Percentiles rank a stretch among this genome's conserved stretches.
These are phyloP conservation scores for Neoboletus subvelutipes DNA, from an alignment of 768 basidiomycete species.

Conservation along the genomic window DNA sequence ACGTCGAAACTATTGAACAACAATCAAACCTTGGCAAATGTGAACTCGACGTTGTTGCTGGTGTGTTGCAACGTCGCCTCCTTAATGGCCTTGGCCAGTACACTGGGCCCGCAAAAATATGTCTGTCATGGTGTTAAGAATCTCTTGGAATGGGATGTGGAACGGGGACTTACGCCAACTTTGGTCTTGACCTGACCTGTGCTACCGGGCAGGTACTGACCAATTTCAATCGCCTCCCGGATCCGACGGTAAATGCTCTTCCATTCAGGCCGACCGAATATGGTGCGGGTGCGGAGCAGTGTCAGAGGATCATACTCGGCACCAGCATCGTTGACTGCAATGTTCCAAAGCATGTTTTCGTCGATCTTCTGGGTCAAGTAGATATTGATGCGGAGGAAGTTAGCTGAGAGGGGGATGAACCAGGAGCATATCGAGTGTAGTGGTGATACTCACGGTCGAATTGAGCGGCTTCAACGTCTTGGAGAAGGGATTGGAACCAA, in stretches of 20 bases:
- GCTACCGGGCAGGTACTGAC: slow-evolving; percentile 77
- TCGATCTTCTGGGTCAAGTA: slow-evolving; percentile 86
- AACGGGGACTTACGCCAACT: slow-evolving; percentile 62
- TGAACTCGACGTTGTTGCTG: slow-evolving; percentile 61
- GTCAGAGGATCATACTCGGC: slow-evolving; percentile 89
- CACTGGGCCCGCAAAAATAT: slow-evolving; percentile 85
- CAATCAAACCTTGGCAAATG: slow-evolving; percentile 74
- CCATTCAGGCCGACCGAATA: slow-evolving; percentile 93
- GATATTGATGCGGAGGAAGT: slow-evolving; percentile 90
- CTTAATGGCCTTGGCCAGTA: slow-evolving; percentile 74
- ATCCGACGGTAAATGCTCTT: slow-evolving; percentile 75
- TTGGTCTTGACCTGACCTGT: slow-evolving; percentile 79
- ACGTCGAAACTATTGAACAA: slow-evolving; percentile 3
- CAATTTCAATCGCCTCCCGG: slow-evolving; percentile 74
- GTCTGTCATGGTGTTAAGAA: slow-evolving; percentile 45
- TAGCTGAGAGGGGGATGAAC: slow-evolving; percentile 50
- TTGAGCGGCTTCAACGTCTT: slow-evolving; percentile 86
- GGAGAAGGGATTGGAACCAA: slow-evolving; percentile 91
- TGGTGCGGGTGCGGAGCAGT: slow-evolving; percentile 81
- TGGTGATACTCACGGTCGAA: slow-evolving; percentile 68
- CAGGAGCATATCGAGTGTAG: not conserved
- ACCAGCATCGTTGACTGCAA: slow-evolving; percentile 83
- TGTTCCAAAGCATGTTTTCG: slow-evolving; percentile 90
- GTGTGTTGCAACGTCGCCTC: slow-evolving; percentile 60
- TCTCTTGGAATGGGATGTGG: not conserved